These are phyloP conservation scores for Excoecaria agallocha DNA, from an alignment of 345 rosid species.

Conservation along the genomic window DNA sequence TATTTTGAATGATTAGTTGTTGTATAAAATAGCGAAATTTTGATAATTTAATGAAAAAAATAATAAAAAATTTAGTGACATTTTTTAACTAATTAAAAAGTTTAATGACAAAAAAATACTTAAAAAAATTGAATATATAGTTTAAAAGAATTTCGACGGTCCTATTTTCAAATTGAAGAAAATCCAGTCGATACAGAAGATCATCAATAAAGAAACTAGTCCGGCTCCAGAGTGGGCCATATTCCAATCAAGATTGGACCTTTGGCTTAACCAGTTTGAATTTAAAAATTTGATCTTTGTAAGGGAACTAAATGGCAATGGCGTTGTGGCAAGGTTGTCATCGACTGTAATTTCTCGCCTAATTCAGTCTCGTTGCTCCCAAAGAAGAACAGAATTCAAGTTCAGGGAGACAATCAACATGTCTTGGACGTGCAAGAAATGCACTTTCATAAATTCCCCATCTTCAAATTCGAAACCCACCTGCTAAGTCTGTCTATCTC, in stretches of 20 bases:
- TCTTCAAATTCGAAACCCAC: slow-evolving; percentile 55
- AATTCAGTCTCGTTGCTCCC: neutral
- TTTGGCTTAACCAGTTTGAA: slow-evolving; percentile 4
- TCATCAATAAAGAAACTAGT: too few relatives aligned
- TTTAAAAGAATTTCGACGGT: too few relatives aligned
- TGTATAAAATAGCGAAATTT: too few relatives aligned
- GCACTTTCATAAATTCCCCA: slow-evolving; percentile 86
- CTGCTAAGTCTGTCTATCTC: slow-evolving; percentile 57
- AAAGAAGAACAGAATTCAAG: neutral
- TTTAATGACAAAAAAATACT: too few relatives aligned
- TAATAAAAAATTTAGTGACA: too few relatives aligned
- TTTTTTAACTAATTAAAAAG: too few relatives aligned
- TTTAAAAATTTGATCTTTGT: neutral
- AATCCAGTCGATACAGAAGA: too few relatives aligned
- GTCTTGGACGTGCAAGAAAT: slow-evolving; percentile 81
- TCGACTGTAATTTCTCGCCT: neutral
- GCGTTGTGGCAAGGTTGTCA: slow-evolving; percentile 6
- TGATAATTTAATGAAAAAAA: too few relatives aligned
- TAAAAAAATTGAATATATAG: too few relatives aligned
- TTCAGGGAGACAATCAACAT: slow-evolving; percentile 17
- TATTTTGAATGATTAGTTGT: too few relatives aligned
- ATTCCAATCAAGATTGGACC: neutral
- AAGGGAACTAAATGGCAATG: neutral
- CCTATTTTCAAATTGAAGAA: too few relatives aligned
- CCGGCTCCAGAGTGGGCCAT: neutral